These are phyloP conservation scores for Ceriops zippeliana DNA, from an alignment of 345 rosid genomes.

Conservation along the genomic window DNA sequence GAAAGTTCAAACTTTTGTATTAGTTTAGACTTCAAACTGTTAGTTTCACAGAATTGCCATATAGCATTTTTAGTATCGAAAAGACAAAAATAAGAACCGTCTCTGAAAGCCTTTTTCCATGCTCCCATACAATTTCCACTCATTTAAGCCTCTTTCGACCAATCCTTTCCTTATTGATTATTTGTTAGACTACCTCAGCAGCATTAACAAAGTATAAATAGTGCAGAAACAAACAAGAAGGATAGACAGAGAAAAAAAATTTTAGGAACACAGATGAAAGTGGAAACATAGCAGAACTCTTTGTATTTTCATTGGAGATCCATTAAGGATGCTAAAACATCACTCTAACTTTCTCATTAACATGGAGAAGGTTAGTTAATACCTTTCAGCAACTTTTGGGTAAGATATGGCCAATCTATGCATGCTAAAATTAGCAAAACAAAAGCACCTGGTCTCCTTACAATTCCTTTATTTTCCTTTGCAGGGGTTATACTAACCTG, in stretches of 20 bases:
- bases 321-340: too few relatives aligned
- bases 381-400: neutral
- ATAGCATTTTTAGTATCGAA: slow-evolving; percentile 19
- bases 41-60: slow-evolving; percentile 36
- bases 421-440: slow-evolving; percentile 13
- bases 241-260: neutral
- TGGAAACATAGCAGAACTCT: too few relatives aligned
- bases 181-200: too few relatives aligned
- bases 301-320: too few relatives aligned
- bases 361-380: too few relatives aligned
- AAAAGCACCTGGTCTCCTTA: slow-evolving; percentile 20
- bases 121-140: neutral
- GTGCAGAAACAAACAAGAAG: neutral
- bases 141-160: too few relatives aligned
- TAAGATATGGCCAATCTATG: slow-evolving; percentile 13
- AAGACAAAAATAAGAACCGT: slow-evolving; percentile 6
- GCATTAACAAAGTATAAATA: too few relatives aligned
- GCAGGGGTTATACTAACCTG: slow-evolving; percentile 56
- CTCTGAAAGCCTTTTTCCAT: neutral
- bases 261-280: too few relatives aligned
- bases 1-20: slow-evolving; percentile 21
- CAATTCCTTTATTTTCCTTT: slow-evolving; percentile 23
- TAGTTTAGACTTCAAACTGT: slow-evolving; percentile 31
- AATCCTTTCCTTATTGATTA: neutral
- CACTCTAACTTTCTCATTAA: too few relatives aligned